Evolutionary conservation across 2,329 filamentous ascomycete species (phyloP).

Genomic region (Aspergillus pseudotamarii): DNA sequence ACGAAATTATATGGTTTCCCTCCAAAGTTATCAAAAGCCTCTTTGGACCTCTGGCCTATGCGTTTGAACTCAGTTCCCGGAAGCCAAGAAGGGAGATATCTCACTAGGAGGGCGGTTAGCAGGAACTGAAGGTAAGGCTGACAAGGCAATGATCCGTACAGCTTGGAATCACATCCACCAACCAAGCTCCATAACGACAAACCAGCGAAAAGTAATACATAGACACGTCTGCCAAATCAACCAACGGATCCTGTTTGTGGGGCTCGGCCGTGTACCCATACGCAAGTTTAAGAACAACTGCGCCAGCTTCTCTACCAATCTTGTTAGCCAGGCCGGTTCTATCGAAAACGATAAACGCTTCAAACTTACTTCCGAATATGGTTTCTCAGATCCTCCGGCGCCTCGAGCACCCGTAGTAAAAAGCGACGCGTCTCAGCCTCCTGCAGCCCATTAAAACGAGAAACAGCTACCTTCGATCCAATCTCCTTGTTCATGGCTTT

Average conservation of each 20-base stretch:
- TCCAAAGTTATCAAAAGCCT: constrained; percentile 29
- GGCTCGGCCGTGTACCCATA: constrained; percentile 36
- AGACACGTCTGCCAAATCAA: constrained; percentile 44
- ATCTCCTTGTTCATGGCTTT: constrained; percentile 48
- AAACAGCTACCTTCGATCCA: constrained; percentile 45
- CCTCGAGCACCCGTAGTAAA: constrained; percentile 44
- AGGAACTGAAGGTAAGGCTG: neutral
- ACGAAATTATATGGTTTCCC: constrained; percentile 50
- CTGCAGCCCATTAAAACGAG: constrained; percentile 45
- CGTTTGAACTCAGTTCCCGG: constrained; percentile 50
- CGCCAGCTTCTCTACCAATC: constrained; percentile 35
- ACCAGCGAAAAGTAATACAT: constrained; percentile 46
- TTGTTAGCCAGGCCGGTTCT: neutral
- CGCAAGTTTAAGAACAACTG: constrained; percentile 43
- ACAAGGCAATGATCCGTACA: neutral
- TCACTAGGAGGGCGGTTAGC: constrained; percentile 20
- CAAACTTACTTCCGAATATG: constrained; percentile 40
- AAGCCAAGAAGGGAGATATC: constrained; percentile 46
- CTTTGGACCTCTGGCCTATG: constrained; percentile 39
- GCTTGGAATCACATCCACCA: constrained; percentile 49
- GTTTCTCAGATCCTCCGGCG: constrained; percentile 40
- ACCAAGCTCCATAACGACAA: constrained; percentile 44
- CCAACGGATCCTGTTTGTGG: constrained; percentile 31
- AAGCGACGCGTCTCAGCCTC: constrained; percentile 48
- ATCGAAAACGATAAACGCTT: neutral